Evolutionary conservation across 164 flowering plant species (phyloP).

Genomic region (Hamamelis virginiana): DNA sequence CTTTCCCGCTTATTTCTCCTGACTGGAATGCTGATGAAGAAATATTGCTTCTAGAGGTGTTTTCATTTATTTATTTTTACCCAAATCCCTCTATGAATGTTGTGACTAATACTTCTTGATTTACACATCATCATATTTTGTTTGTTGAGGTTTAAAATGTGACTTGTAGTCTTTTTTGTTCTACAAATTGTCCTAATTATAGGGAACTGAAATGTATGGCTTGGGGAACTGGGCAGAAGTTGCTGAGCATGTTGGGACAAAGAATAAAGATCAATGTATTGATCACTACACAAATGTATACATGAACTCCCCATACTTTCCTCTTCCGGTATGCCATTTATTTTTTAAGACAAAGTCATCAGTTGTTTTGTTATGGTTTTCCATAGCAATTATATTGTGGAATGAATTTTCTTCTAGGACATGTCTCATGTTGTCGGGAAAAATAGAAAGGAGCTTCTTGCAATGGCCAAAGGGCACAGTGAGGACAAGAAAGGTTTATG

Average conservation of each 20-base stretch:
- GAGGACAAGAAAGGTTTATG: conserved; percentile 58
- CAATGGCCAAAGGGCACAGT: conserved; percentile 2
- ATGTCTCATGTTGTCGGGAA: conserved; percentile 90
- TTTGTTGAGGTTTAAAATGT: background rate
- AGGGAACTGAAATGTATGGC: conserved; percentile 56
- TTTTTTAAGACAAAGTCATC: background rate
- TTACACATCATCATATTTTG: background rate
- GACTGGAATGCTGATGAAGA: conserved; percentile 57
- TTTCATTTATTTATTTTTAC: background rate
- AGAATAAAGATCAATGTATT: conserved; percentile 37
- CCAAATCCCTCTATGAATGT: background rate
- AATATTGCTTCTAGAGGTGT: conserved; percentile 47
- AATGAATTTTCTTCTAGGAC: conserved; percentile 28
- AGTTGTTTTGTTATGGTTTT: background rate
- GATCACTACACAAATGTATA: conserved; percentile 38
- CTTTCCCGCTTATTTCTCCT: conserved; percentile 43
- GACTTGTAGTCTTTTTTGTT: background rate
- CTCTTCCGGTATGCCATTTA: conserved; percentile 40
- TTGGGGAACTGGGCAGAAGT: conserved; percentile 51
- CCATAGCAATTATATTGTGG: background rate
- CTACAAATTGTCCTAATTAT: background rate
- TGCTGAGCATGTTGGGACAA: conserved; percentile 54
- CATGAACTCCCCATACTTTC: conserved; percentile 42
- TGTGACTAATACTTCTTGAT: background rate
- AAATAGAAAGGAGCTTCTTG: conserved; percentile 71